Percentiles rank a stretch among this genome's conserved stretches.
phyloP scores from a whole-genome alignment of 2,329 filamentous ascomycete species.

The Cordyceps militaris region DNA sequence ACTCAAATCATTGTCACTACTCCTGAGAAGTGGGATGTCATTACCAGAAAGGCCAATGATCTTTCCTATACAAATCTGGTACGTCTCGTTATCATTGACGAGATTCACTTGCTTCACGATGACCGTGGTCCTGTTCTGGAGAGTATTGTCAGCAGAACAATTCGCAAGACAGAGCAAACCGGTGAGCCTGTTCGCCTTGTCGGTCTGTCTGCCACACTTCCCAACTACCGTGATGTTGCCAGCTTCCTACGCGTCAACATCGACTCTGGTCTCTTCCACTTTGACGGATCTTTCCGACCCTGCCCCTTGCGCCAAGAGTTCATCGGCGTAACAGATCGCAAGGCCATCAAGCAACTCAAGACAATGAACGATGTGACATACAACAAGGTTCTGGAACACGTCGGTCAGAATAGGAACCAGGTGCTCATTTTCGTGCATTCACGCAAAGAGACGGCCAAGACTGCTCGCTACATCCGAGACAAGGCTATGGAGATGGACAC shows the following conservation, averaged over 20 bases:
- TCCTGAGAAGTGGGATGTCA: conserved; percentile 98
- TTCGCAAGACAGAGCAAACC: conserved; percentile 87
- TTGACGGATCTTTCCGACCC: conserved; percentile 87
- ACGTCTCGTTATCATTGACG: conserved; percentile 90
- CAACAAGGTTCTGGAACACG: conserved; percentile 93
- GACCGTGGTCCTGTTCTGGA: conserved; percentile 94
- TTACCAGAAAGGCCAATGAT: conserved; percentile 95
- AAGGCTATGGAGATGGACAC: conserved; percentile 96
- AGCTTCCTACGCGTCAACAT: conserved; percentile 89
- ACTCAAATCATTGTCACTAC: conserved; percentile 98
- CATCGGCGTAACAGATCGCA: conserved; percentile 93
- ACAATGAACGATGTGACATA: conserved; percentile 99
- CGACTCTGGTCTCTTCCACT: conserved; percentile 85
- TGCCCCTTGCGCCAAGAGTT: conserved; percentile 96
- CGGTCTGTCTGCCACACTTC: conserved; percentile 87
- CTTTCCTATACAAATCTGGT: conserved; percentile 97
- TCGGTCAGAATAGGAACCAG: conserved; percentile 86
- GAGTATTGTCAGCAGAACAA: conserved; percentile 91
- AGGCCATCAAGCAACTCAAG: conserved; percentile 97
- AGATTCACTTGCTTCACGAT: conserved; percentile 95
- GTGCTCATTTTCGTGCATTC: conserved; percentile 99
- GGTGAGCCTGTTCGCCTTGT: conserved; percentile 88
- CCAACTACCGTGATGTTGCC: conserved; percentile 93
- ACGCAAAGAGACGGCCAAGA: conserved; percentile 96
- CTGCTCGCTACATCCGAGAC: conserved; percentile 90